Base-by-base conservation (phyloP, 2,329 filamentous ascomycete genomes). In the Colletotrichum sp. region DNA sequence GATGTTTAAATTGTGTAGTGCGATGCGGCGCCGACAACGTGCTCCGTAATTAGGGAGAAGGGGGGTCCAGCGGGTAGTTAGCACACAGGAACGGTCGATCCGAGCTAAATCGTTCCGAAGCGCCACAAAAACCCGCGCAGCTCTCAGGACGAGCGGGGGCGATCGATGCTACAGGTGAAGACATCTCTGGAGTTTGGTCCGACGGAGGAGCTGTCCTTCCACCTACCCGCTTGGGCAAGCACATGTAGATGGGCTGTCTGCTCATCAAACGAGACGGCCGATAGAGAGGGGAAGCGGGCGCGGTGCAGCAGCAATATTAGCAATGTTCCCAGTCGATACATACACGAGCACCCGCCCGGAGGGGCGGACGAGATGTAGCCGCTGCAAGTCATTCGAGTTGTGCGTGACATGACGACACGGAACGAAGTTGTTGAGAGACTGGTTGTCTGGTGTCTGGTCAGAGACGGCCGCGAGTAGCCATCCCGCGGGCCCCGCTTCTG, bases 341-440 rank as follows among this genome's bases (percentile, higher is more conserved):
- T 72, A 60, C 15, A 66, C 32, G 72, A n/a, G 24, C 52, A 71
- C 26, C 61, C 72, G 61, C 36, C 64, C 61, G 68, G 52, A 58
- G 52, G 71, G 72, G 36, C 43, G 38, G 34, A 66, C 36, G 62
- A 75, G 36, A 68, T 30, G 64, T 75, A 73, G 70, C 70, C 58
- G 73, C 73, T 75, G 73, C 73, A 75, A 73, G 73, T 75, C 73
- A 75, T 75, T 73, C 73, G 70, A 72, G 56, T 68, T 56, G 56
- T 68, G 64, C 62, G 70, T 68, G 58, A 64, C 58, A 65, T 75
- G 73, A 75, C 73, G 73, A 75, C 64, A 73, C 43, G 55, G 32
- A 66, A 67, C 32, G 8, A 60, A 48, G 73, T 36, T 64, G 69
- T 67, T 36, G 30, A 52, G n/a, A 60, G 73, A 62, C 56, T 52